phyloP scores from a whole-genome alignment of 148 eudicot species.

The Cornus florida region DNA sequence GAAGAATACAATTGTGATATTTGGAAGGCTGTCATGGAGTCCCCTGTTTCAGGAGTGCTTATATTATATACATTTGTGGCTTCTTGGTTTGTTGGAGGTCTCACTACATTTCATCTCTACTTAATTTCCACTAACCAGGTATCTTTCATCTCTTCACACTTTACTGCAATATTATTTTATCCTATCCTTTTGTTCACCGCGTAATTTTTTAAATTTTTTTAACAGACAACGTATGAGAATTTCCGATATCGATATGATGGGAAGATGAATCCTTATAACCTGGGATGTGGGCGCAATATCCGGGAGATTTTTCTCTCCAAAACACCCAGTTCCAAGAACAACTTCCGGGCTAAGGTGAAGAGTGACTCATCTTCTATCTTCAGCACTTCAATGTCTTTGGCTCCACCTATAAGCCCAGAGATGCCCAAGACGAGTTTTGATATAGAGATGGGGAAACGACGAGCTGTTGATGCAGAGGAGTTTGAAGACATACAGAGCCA shows the following conservation, averaged over 20 bases:
- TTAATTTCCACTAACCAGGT: conserved; percentile 48
- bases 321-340: conserved; percentile 22
- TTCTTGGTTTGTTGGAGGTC: conserved; percentile 51
- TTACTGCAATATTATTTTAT: not conserved
- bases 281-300: conserved; percentile 26
- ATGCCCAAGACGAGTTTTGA: conserved; percentile 12
- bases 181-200: not conserved
- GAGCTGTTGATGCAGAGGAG: conserved; percentile 20
- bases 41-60: conserved; percentile 38
- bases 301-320: conserved; percentile 27
- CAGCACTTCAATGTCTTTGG: conserved; percentile 9
- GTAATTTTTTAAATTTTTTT: not conserved
- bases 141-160: not conserved
- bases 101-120: conserved; percentile 43
- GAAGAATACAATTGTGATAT: conserved; percentile 15
- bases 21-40: conserved; percentile 30
- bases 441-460: conserved; percentile 12
- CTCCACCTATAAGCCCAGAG: not conserved
- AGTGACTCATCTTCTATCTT: conserved; percentile 3
- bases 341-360: conserved; percentile 23
- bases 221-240: conserved; percentile 43
- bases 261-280: conserved; percentile 31
- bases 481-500: conserved; percentile 20
- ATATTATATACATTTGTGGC: conserved; percentile 35
- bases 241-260: conserved; percentile 30